Evolutionary conservation across 2,329 filamentous ascomycete genomes (phyloP).

Genomic region (Phaeoacremonium minimum): DNA sequence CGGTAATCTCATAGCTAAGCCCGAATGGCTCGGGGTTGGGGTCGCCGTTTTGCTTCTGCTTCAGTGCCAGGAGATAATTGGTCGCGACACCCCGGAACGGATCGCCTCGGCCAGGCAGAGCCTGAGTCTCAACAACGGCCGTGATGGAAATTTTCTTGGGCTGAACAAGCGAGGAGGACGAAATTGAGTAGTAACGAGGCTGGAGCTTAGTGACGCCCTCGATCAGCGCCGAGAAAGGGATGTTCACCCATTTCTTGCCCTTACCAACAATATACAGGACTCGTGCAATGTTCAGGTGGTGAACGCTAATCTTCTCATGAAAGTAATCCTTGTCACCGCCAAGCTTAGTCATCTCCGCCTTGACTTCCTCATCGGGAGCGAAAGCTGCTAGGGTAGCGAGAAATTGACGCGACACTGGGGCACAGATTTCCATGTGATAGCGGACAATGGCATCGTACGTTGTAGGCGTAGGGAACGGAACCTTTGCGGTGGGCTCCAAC

Average conservation of each 20-base stretch:
- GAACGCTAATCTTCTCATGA: conserved; percentile 74
- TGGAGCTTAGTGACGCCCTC: conserved; percentile 94
- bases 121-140: conserved; percentile 83
- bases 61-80: conserved; percentile 91
- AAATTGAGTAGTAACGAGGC: conserved; percentile 98
- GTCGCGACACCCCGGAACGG: conserved; percentile 90
- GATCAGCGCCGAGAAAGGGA: conserved; percentile 92
- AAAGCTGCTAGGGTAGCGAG: conserved; percentile 83
- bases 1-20: conserved; percentile 78
- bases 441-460: conserved; percentile 91
- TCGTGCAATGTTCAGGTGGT: conserved; percentile 86
- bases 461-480: conserved; percentile 94
- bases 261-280: conserved; percentile 70
- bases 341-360: conserved; percentile 83
- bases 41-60: conserved; percentile 94
- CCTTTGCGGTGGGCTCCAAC: conserved; percentile 91
- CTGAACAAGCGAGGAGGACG: conserved; percentile 90
- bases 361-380: conserved; percentile 77
- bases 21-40: conserved; percentile 77
- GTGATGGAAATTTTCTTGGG: conserved; percentile 95
- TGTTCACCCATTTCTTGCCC: conserved; percentile 71
- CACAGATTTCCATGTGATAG: conserved; percentile 96
- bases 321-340: conserved; percentile 96
- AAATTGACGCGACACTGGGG: conserved; percentile 94
- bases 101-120: conserved; percentile 71